Base-by-base conservation (phyloP, 2,329 filamentous ascomycete genomes). In the Berkeleyomyces rouxiae region DNA sequence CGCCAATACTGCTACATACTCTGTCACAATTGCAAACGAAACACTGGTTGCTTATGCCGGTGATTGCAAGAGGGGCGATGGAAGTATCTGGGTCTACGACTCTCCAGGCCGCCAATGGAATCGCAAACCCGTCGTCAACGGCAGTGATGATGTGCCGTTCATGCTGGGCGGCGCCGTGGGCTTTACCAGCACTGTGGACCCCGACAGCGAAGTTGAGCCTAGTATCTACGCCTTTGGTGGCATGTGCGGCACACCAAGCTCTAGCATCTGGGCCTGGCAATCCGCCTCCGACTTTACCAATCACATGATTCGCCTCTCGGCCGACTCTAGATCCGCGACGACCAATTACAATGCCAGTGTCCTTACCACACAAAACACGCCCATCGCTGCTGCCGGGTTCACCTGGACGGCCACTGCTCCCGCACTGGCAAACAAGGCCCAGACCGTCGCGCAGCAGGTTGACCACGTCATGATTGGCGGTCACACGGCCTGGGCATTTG, bases 381-480 rank as follows among this genome's bases (percentile, higher is more conserved):
- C 71, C 62, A 66, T 71, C 51, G 79, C 90, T 1, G 90, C 95
- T 73, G 92, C 92, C 7, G 92, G 92, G 7, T 95, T 95, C 73
- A 86, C 85, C 0, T 81, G 95, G 59, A 95, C 91, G 0, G 79
- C 83, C 0, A 75, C 96, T 33, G 75, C 79, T 4, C 83, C 88
- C 0, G 86, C 87, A 0, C 84, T 83, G 67, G 84, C 85, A 23
- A 87, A 87, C 69, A 79, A 79, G 3, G 84, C 82, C 13, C 84
- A 82, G 2, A 77, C 78, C 2, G 76, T 85, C 47, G 86, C 83
- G 3, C 86, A 90, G 70, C 83, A 91, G 70, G 84, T 86, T 66
- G 85, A 85, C 68, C 92, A 89, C 67, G 82, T 96, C 10, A 74
- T 96, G 31, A 75, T 96, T 13, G 92, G 91, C 47, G 92, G 92